Conservation (phyloP, 2,329 filamentous ascomycete species). For the Penicillium freii region DNA sequence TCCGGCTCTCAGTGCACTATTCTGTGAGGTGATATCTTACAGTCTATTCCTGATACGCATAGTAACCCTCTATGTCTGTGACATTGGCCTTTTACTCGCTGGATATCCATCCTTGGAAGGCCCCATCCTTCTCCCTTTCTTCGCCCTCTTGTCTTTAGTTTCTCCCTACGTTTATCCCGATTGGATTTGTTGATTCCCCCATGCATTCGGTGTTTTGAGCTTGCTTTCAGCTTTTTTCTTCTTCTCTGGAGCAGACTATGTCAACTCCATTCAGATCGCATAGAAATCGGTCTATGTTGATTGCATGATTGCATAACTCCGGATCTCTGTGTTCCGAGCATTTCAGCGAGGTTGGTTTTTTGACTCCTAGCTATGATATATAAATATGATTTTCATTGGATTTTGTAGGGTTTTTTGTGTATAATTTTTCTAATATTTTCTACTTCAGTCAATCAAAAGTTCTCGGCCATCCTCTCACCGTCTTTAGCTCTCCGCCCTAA, state of each 20-base stretch:
- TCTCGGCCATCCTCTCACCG: not conserved
- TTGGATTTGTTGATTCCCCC: slow-evolving; percentile 21
- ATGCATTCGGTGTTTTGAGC: slow-evolving; percentile 19
- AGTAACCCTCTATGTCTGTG: not conserved
- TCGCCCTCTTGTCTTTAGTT: slow-evolving; percentile 2
- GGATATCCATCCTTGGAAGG: not conserved
- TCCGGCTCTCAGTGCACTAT: slow-evolving; percentile 38
- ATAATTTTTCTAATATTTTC: not conserved
- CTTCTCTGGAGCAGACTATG: slow-evolving; percentile 1
- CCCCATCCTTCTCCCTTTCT: not conserved
- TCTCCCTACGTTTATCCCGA: not conserved
- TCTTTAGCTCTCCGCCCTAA: not conserved
- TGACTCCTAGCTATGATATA: slow-evolving; percentile 1
- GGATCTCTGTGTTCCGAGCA: slow-evolving; percentile 15
- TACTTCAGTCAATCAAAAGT: not conserved
- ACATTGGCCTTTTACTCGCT: not conserved
- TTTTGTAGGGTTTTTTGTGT: not conserved
- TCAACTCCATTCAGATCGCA: not conserved
- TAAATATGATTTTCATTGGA: not conserved
- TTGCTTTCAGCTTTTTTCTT: slow-evolving; percentile 5
- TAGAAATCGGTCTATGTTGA: not conserved
- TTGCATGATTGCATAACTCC: slow-evolving; percentile 15
- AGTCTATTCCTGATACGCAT: not conserved
- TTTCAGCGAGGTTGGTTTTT: slow-evolving; percentile 25
- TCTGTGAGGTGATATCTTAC: slow-evolving; percentile 22